These are phyloP conservation scores for Neurospora sp. DNA, from an alignment of 2,329 filamentous ascomycete genomes.

Conservation along the genomic window DNA sequence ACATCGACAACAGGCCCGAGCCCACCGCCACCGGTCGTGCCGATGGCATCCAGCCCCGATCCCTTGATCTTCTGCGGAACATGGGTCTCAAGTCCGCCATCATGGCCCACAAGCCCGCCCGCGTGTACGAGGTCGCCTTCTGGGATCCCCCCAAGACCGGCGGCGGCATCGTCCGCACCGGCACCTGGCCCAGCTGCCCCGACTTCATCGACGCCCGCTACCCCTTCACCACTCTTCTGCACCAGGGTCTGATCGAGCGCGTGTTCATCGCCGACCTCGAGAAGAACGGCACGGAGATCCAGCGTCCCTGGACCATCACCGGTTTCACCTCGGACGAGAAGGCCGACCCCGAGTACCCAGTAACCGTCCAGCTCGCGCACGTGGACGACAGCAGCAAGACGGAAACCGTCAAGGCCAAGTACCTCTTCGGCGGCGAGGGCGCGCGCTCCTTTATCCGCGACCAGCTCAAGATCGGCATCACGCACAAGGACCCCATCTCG, in stretches of 20 bases:
- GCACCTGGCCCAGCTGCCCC: slow-evolving; percentile 80
- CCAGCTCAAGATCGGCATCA: slow-evolving; percentile 60
- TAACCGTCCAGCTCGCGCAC: slow-evolving; percentile 68
- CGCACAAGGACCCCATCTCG: slow-evolving; percentile 59
- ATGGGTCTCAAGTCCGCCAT: slow-evolving; percentile 82
- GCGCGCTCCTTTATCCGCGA: slow-evolving; percentile 57
- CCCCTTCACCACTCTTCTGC: slow-evolving; percentile 60
- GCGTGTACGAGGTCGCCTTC: slow-evolving; percentile 70
- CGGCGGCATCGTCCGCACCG: slow-evolving; percentile 53
- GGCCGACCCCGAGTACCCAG: slow-evolving; percentile 57
- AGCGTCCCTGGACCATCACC: slow-evolving; percentile 56
- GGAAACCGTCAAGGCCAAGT: slow-evolving; percentile 61
- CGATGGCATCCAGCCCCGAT: slow-evolving; percentile 86
- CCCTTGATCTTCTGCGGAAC: slow-evolving; percentile 76
- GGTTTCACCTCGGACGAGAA: slow-evolving; percentile 51
- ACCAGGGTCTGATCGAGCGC: slow-evolving; percentile 63
- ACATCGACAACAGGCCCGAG: slow-evolving; percentile 83
- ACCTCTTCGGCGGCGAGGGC: slow-evolving; percentile 63
- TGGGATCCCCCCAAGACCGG: slow-evolving; percentile 54
- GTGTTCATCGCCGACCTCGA: slow-evolving; percentile 58
- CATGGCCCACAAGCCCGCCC: slow-evolving; percentile 79
- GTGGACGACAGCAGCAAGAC: slow-evolving; percentile 63
- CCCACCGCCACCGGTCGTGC: slow-evolving; percentile 79
- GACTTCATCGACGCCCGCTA: slow-evolving; percentile 68
- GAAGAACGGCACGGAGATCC: slow-evolving; percentile 49